A percentile compares a stretch with the other conserved stretches of the same genome.
These are phyloP conservation scores for Abrus pulchellus DNA, from an alignment of 306 rosid genomes.

Conservation along the genomic window DNA sequence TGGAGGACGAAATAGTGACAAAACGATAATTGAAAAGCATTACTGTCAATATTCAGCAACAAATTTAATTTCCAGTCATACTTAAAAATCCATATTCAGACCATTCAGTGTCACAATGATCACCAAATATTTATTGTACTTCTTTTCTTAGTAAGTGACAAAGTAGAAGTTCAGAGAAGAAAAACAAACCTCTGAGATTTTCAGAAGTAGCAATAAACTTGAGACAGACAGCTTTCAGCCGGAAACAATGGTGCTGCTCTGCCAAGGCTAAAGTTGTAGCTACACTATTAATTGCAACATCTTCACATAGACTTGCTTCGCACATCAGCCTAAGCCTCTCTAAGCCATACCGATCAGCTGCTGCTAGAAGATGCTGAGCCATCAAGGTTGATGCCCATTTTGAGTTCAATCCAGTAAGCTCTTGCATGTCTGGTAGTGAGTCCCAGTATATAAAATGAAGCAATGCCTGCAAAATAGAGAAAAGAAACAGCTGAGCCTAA, in stretches of 20 bases:
- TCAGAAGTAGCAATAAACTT: constrained; percentile 76
- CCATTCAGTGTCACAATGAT: not conserved
- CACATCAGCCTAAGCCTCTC: constrained; percentile 82
- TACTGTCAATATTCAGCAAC: not conserved
- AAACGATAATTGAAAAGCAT: constrained; percentile 17
- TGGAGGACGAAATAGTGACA: not conserved
- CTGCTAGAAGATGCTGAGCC: constrained; percentile 96
- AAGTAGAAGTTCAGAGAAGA: constrained; percentile 30
- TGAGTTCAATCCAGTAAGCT: constrained; percentile 73
- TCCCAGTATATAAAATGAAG: constrained; percentile 93
- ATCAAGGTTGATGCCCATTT: constrained; percentile 79
- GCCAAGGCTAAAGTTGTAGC: constrained; percentile 93
- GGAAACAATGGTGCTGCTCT: constrained; percentile 92
- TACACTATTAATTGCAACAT: constrained; percentile 83
- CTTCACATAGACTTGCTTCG: constrained; percentile 74
- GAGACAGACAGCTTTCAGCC: constrained; percentile 89
- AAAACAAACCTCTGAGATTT: constrained; percentile 75
- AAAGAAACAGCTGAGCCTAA: constrained; percentile 37
- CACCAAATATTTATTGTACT: not conserved
- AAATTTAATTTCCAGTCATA: not conserved
- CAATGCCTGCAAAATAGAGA: constrained; percentile 67
- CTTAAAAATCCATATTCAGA: not conserved
- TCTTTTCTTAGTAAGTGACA: not conserved
- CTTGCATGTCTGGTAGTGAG: constrained; percentile 76
- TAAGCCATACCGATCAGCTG: constrained; percentile 84